Base-by-base conservation (phyloP, 2,329 filamentous ascomycete species). In the Colletotrichum tamarilloi region DNA sequence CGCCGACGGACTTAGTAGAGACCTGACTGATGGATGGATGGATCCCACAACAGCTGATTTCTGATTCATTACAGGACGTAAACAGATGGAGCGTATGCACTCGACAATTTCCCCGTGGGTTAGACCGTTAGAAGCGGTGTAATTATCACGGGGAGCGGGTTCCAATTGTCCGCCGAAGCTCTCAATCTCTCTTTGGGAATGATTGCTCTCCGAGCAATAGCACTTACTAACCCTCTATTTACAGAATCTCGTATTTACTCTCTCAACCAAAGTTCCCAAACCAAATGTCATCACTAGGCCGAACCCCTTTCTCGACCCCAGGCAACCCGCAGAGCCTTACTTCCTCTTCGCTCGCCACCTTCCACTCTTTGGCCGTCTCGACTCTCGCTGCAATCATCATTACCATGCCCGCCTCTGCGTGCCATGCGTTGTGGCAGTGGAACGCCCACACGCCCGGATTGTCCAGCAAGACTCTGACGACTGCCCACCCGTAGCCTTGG, bases 361-460 rank as follows among this genome's bases (percentile, higher is more conserved):
- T 57, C 82, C 81, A 82, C 2, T 26, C 46, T 4, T 49, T 49
- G 0, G 74, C 69, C 5, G 82, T 77, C 5, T 77, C 77, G 1
- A 82, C 81, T 12, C 77, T 76, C 1, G 81, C 82, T 12, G 84
- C 76, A 67, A 92, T 86, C 78, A 91, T 88, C 90, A 92, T 92
- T 38, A 87, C 72, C 82, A 91, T 84, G 1, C 89, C 89, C 1
- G 88, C 86, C 75, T 90, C 88, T 0, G 85, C 83, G 76, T 91
- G 89, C 89, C 89, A 91, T 0, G 84, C 82, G 71, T 90, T 86
- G 75, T 91, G 89, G 75, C 89, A 91, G 77, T 91, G 89, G 26
- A 91, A 85, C 0, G 87, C 84, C 89, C 89, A 91, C 1, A 88
- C 75, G 1, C 89, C 89, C 0, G 89, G 86, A 76, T 90, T 91